Base-by-base conservation (phyloP, 257 asterid species). In the Solanum piurae region DNA sequence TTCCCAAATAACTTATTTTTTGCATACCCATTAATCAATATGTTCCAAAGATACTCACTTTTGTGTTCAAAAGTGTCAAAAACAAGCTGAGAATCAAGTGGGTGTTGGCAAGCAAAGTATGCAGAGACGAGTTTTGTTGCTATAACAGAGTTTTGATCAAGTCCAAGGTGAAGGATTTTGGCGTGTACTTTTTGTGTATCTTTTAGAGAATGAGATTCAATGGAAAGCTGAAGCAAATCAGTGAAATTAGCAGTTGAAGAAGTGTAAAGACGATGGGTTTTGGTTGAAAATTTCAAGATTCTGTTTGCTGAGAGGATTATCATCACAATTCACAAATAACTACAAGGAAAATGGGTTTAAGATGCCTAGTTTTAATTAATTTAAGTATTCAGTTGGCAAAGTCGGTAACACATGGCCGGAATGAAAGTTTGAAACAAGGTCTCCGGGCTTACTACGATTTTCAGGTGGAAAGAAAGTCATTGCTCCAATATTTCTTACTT, bases 71-170 rank as follows among this genome's bases (percentile, higher is more conserved):
- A 66, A 29, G 91, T 88, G 86, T 92, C 89, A 71, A 91, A 93
- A 86, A 93, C 91, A 36, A 88, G 89, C 5, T 58, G 90, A 5
- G 94, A 93, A 29, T 88, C 90, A 77, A 31, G 44, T 5, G 92
- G 92, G 79, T 89, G 85, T 88, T 88, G 88, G 52, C 93, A 91
- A 9, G 83, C 86, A 66, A 93, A 91, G 90, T 84, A 93, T 1
- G 92, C 86, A 84, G 90, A 90, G 89, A 94, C 90, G 90, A 94
- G 94, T 88, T 94, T 94, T 85, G 94, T 94, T 84, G 93, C 95
- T 4, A 93, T 38, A 85, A 92, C 52, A 7, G 91, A 86, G 71
- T 93, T 90, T 64, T 93, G 94, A 75, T 91, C 88, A 89, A 92
- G 94, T 89, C 95, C 96, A 87, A 90, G 34, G 5, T 83, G 90